These are phyloP conservation scores for Aspergillus homomorphus DNA, from an alignment of 495 filamentous ascomycete genomes.

Conservation along the genomic window DNA sequence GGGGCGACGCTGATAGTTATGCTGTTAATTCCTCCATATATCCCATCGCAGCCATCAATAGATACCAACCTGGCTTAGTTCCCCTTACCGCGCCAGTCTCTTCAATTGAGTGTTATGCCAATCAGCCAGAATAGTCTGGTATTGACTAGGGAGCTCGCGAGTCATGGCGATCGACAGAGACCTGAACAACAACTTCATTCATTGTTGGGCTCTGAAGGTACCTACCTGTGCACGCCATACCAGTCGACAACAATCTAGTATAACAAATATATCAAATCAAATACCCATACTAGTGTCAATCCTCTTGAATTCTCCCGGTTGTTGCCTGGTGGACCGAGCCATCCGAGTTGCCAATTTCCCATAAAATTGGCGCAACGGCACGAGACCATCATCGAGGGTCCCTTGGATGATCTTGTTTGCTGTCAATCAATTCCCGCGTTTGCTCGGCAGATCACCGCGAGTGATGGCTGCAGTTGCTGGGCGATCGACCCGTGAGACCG, in stretches of 20 bases:
- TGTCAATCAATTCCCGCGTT: slow-evolving; percentile 1
- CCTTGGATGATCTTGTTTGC: background rate
- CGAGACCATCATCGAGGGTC: background rate
- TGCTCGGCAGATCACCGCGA: background rate
- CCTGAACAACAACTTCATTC: background rate
- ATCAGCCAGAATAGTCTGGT: background rate
- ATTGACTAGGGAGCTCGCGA: too few relatives aligned
- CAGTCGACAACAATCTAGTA: background rate
- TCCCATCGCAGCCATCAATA: background rate
- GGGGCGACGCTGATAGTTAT: background rate
- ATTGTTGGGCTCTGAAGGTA: background rate
- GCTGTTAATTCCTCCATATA: background rate
- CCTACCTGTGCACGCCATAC: too few relatives aligned
- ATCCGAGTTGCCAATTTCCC: background rate
- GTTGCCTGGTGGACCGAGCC: background rate
- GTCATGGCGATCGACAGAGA: background rate
- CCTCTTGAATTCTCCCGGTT: background rate
- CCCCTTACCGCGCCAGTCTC: background rate
- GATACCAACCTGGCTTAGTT: background rate
- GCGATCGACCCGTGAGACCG: background rate
- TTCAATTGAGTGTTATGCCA: background rate
- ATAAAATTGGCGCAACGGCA: background rate
- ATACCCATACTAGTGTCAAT: too few relatives aligned
- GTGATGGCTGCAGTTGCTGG: background rate
- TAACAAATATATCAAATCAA: too few relatives aligned